Evolutionary conservation across 768 basidiomycete genomes (phyloP).

Genomic region (Boletus reticuloceps): DNA sequence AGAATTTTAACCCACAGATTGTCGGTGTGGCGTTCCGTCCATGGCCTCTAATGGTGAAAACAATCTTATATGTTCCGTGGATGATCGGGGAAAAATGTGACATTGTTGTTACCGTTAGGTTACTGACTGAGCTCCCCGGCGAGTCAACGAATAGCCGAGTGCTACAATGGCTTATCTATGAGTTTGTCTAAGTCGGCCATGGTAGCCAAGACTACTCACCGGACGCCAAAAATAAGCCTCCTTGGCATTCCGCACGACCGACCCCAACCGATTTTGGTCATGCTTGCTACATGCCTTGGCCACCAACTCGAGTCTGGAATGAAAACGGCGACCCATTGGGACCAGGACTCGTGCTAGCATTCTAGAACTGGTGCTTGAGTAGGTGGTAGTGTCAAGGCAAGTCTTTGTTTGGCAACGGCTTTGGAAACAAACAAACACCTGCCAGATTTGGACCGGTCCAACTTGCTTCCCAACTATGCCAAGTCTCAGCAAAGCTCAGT

Average conservation of each 20-base stretch:
- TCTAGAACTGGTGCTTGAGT: background rate
- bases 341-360: no score
- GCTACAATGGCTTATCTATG: background rate
- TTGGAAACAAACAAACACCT: conserved; percentile 30
- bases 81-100: conserved; percentile 10
- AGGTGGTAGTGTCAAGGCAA: background rate
- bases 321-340: background rate
- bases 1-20: background rate
- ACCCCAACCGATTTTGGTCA: background rate
- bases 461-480: background rate
- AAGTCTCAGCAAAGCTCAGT: conserved; percentile 3
- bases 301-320: no score
- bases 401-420: conserved; percentile 27
- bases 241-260: background rate
- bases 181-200: background rate
- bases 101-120: conserved; percentile 4
- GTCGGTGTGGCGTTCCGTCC: background rate
- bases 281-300: background rate
- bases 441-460: conserved; percentile 8
- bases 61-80: background rate
- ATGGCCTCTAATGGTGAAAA: background rate
- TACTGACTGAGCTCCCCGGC: conserved; percentile 1
- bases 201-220: background rate
- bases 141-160: background rate
- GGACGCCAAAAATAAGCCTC: background rate